phyloP scores from a whole-genome alignment of 352 stramenopile genomes.

The Pythium plurisporium region DNA sequence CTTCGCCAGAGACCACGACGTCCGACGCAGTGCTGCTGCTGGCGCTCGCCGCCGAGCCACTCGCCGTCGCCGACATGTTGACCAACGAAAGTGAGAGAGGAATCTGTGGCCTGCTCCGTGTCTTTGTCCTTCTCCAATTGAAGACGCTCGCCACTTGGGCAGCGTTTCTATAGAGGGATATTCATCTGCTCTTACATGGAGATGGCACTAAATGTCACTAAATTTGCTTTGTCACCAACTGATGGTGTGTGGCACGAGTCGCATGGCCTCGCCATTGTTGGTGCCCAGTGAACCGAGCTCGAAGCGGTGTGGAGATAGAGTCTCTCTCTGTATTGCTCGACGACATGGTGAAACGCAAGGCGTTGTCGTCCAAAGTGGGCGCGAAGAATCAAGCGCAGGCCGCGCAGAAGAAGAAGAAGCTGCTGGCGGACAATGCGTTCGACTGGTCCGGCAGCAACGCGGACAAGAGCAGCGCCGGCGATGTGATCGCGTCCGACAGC shows the following conservation, averaged over 20 bases:
- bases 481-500: slow-evolving; percentile 73
- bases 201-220: slow-evolving; percentile 16
- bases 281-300: slow-evolving; percentile 20
- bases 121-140: slow-evolving; percentile 8
- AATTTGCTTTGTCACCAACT: background rate
- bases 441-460: slow-evolving; percentile 51
- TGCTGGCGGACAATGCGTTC: slow-evolving; percentile 70
- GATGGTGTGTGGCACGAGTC: slow-evolving; percentile 7
- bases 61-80: no score
- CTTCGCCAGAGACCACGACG: slow-evolving; percentile 47
- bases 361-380: slow-evolving; percentile 21
- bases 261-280: slow-evolving; percentile 14
- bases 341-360: slow-evolving; percentile 53
- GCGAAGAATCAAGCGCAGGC: slow-evolving; percentile 24
- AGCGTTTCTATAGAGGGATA: slow-evolving; percentile 8
- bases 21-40: slow-evolving; percentile 21
- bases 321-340: background rate
- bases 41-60: background rate
- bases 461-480: slow-evolving; percentile 13
- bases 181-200: slow-evolving; percentile 1
- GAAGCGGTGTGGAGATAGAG: slow-evolving; percentile 13
- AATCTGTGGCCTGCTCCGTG: background rate
- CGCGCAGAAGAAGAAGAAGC: slow-evolving; percentile 55
- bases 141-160: slow-evolving; percentile 18
- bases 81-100: no score